Percentiles rank a stretch among this genome's conserved stretches.
These are phyloP conservation scores for Berberis thunbergii DNA, from an alignment of 164 flowering plant species.

Conservation along the genomic window DNA sequence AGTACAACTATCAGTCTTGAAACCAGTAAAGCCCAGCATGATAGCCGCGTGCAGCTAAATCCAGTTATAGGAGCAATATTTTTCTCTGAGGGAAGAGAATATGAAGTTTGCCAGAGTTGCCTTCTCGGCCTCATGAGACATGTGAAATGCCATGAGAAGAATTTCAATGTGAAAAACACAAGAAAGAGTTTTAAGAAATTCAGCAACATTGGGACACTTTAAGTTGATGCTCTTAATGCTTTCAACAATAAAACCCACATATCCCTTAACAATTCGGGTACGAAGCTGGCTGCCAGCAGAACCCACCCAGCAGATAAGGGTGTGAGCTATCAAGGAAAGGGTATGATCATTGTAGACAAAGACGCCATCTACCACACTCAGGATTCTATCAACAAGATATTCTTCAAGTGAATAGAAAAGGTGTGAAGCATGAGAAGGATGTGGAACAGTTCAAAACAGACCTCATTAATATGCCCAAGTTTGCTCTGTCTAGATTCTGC, in stretches of 20 bases:
- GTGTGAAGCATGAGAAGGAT: slow-evolving; percentile 42
- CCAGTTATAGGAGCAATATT: slow-evolving; percentile 31
- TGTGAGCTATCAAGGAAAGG: slow-evolving; percentile 57
- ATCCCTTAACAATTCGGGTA: slow-evolving; percentile 41
- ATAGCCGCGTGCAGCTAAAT: slow-evolving; percentile 37
- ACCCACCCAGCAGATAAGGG: slow-evolving; percentile 48
- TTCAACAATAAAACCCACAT: slow-evolving; percentile 48
- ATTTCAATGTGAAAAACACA: slow-evolving; percentile 71
- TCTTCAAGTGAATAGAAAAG: slow-evolving; percentile 59
- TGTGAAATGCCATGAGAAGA: slow-evolving; percentile 81
- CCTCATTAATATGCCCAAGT: slow-evolving; percentile 39
- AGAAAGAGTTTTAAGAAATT: slow-evolving; percentile 54
- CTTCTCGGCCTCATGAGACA: slow-evolving; percentile 63
- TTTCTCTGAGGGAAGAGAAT: slow-evolving; percentile 36
- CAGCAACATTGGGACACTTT: slow-evolving; percentile 35
- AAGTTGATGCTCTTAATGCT: slow-evolving; percentile 37
- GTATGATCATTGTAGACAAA: slow-evolving; percentile 62
- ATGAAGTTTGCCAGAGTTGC: slow-evolving; percentile 35
- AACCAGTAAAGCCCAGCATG: slow-evolving; percentile 75
- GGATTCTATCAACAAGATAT: slow-evolving; percentile 52
- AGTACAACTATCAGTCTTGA: slow-evolving; percentile 79
- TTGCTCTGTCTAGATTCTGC: slow-evolving; percentile 34
- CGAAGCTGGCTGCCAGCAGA: slow-evolving; percentile 49
- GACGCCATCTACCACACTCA: slow-evolving; percentile 51
- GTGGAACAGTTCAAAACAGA: slow-evolving; percentile 66